phyloP scores from a whole-genome alignment of 345 rosid genomes.

The Eucalyptus tenuipes region DNA sequence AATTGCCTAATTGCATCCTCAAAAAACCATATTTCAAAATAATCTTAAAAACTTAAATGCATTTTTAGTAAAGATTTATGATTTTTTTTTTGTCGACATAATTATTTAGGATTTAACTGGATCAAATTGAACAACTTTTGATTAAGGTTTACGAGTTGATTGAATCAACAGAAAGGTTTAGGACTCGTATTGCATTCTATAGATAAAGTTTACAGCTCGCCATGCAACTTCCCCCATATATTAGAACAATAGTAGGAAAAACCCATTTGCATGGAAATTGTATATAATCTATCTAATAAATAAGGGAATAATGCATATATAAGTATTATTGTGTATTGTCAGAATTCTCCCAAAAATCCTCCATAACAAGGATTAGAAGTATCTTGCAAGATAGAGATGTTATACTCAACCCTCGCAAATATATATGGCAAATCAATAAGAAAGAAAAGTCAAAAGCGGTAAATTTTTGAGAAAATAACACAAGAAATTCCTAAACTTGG shows the following conservation, averaged over 20 bases:
- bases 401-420: not conserved
- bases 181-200: too few relatives aligned
- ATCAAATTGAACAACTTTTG: too few relatives aligned
- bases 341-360: not conserved
- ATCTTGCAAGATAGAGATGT: not conserved
- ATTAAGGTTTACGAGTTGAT: not conserved
- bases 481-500: too few relatives aligned
- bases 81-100: too few relatives aligned
- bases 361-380: not conserved
- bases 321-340: accelerated
- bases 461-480: too few relatives aligned
- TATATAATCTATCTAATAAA: not conserved
- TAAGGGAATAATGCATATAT: not conserved
- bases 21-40: not conserved
- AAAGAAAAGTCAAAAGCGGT: not conserved
- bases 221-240: not conserved
- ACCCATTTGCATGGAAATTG: not conserved
- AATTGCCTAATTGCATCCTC: not conserved
- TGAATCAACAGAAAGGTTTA: not conserved
- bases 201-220: not conserved
- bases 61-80: too few relatives aligned
- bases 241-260: not conserved
- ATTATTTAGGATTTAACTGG: not conserved
- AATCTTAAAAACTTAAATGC: not conserved
- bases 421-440: not conserved